A percentile compares a stretch with the other conserved stretches of the same genome.
Conservation (phyloP, 306 rosid species). For the Quercus rubra region DNA sequence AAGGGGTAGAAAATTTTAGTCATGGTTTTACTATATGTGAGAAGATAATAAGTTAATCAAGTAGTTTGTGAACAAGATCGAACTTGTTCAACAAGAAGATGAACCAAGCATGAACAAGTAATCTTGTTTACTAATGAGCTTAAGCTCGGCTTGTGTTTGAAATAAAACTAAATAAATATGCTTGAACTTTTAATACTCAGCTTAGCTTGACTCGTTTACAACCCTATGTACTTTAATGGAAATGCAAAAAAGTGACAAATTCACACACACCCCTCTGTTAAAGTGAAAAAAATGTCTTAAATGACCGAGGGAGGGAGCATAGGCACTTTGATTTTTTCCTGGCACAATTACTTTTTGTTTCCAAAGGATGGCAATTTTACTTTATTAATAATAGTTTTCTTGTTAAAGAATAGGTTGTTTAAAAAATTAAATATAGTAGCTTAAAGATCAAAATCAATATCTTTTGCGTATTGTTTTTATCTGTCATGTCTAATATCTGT, state of each 20-base stretch:
- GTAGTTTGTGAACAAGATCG: no score
- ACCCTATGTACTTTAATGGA: neutral
- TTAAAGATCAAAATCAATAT: neutral
- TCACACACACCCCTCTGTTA: neutral
- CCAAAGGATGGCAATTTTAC: neutral
- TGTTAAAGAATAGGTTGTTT: neutral
- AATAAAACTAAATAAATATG: no score
- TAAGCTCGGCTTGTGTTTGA: no score
- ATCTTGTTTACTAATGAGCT: no score
- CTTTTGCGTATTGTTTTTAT: constrained; percentile 5
- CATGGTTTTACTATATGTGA: no score
- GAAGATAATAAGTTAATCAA: no score
- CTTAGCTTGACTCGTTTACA: no score
- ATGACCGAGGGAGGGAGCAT: neutral
- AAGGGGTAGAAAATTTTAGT: no score
- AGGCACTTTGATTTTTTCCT: neutral
- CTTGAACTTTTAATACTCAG: no score
- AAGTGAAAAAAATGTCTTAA: neutral
- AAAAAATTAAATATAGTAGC: neutral
- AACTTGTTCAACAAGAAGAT: no score
- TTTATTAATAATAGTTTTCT: neutral
- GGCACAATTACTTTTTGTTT: neutral
- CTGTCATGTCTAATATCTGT: constrained; percentile 15
- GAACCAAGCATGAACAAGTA: no score
- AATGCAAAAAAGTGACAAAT: neutral